Percentiles rank a stretch among this genome's conserved stretches.
Conservation (phyloP, 169 alveolate genomes). For the Plasmodium cynomolgi region DNA sequence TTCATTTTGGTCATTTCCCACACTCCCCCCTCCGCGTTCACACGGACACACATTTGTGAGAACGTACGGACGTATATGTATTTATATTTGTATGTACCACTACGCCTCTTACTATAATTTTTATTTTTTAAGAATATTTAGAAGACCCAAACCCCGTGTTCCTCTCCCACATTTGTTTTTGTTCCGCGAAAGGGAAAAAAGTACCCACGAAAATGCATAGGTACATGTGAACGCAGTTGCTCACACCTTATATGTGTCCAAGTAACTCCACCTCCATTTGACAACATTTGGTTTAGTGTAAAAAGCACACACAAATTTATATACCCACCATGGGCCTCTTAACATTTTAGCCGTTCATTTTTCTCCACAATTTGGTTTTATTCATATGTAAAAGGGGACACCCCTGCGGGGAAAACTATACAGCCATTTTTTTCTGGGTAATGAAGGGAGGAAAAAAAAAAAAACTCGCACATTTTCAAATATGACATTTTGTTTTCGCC, state of each 20-base stretch:
- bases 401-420: not conserved
- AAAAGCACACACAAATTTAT: not conserved
- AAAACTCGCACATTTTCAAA: not conserved
- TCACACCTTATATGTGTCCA: not conserved
- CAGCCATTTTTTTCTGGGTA: not conserved
- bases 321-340: not conserved
- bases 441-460: not conserved
- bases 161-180: conserved; percentile 11
- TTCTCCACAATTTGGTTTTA: not conserved
- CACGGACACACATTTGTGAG: not conserved
- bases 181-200: conserved; percentile 6
- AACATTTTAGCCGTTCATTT: not conserved
- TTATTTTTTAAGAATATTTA: conserved; percentile 2
- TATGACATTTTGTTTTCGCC: not conserved
- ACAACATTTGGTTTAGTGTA: not conserved
- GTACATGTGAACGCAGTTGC: not conserved
- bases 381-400: not conserved
- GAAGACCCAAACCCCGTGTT: not conserved
- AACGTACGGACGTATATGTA: not conserved
- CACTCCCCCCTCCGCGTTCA: not conserved
- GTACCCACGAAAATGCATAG: not conserved
- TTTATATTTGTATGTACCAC: not conserved
- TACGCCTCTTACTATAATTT: not conserved
- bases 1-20: not conserved
- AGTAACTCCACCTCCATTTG: not conserved